Base-by-base conservation (phyloP, 148 eudicot genomes). In the Fagopyrum tataricum region DNA sequence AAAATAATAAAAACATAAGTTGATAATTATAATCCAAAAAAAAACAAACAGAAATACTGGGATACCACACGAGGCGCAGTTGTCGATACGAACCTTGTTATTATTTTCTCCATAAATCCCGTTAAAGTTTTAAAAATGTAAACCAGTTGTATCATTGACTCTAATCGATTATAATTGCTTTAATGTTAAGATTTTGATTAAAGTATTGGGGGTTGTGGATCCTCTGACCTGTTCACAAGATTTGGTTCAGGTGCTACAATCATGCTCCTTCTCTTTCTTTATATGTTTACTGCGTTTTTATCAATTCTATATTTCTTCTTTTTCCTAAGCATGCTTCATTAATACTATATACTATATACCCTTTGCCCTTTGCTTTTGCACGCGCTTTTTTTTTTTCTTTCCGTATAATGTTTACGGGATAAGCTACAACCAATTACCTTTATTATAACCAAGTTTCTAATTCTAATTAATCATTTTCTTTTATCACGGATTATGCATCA, bases 181-280 rank as follows among this genome's bases (percentile, higher is more conserved):
- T 31, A 31, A 31, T 31, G 37, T 31, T 44, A 47, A 6, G 52
- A 67, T 62, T 15, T 5, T 43, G 73, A 67, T 75, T 78, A 81
- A 76, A 77, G 70, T 75, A 81, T 80, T 78, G 46, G 79, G 77
- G 75, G 66, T 67, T 20, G 69, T 80, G 78, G 89, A 89, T 91
- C 83, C 81, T 82, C 81, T 79, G 64, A 2, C 64, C 86, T 81
- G 90, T 51, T 53, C 80, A 48, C 42, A 89, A 91, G 93, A 89
- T 89, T 75, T 84, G 79, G 71, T 84, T 83, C 90, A 83, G 91
- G 87, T 78, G 86, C 82, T 78, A 59, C 69, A 84, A 89, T 86
- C 82, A 89, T 85, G 90, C 76, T 52, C 78, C 53, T 46, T 69
- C 68, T 64, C 3, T 6, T 24, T 18, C 39, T 55, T 76, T 62